A percentile compares a stretch with the other conserved stretches of the same genome.
Conservation (phyloP, 2,329 filamentous ascomycete species). For the Hymenoscyphus albidus region DNA sequence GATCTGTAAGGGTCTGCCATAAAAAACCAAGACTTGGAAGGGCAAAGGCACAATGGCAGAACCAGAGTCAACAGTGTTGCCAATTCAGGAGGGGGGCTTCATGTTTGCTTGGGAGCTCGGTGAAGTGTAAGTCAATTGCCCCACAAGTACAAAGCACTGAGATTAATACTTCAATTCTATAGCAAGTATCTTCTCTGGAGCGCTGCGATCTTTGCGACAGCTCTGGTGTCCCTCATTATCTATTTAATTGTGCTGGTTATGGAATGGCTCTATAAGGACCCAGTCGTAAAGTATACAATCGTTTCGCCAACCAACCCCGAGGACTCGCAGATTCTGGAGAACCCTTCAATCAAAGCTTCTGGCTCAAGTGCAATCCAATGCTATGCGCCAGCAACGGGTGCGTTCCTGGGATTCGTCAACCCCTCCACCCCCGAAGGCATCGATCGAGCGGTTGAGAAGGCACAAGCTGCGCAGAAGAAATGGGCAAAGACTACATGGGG, state of each 20-base stretch:
- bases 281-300: constrained; percentile 56
- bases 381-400: constrained; percentile 85
- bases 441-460: constrained; percentile 71
- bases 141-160: neutral
- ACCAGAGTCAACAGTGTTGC: neutral
- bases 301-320: constrained; percentile 58
- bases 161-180: neutral
- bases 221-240: constrained; percentile 25
- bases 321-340: constrained; percentile 53
- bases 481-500: constrained; percentile 78
- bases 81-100: constrained; percentile 5
- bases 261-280: constrained; percentile 35
- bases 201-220: constrained; percentile 20
- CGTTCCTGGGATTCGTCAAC: constrained; percentile 73
- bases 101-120: constrained; percentile 23
- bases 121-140: constrained; percentile 24
- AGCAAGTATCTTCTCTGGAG: constrained; percentile 26
- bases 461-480: constrained; percentile 67
- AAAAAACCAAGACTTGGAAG: neutral
- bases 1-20: neutral
- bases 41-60: neutral
- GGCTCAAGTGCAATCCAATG: constrained; percentile 71
- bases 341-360: constrained; percentile 59
- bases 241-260: constrained; percentile 23
- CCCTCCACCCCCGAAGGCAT: constrained; percentile 74